Evolutionary conservation across 177 flowering plant genomes (phyloP), one percentile per base, ranked within the genome.

Genomic region (Vitis hybrid): DNA sequence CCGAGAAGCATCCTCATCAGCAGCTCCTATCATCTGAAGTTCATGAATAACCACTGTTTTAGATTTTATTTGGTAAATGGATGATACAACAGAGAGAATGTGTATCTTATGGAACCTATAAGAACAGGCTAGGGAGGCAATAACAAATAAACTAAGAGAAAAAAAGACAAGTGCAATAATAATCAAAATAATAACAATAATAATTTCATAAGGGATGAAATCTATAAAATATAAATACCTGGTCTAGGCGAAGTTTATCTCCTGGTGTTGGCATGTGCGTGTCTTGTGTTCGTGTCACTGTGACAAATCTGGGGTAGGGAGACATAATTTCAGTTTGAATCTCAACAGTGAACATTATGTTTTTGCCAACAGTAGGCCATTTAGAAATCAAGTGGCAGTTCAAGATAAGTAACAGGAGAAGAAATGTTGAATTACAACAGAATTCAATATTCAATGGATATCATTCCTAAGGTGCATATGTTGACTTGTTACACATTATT

Each of bases 201-300:
- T 21, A 4, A 23, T 23, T 26, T 6, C 39, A 56, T 51, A 7
- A 52, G 34, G 49, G 8, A 62, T 59, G 60, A 65, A 60, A 66
- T 30, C 15, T 48, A 15, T 3, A 32, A 51, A 52, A 51, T 26
- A n/a, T n/a, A n/a, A 32, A 39, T 75, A 92, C 99, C 97, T 89
- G 89, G 80, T 88, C 89, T 64, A 93, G 76, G 51, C 88, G 95
- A 69, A 83, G 51, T 82, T 74, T 82, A 82, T 88, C 97, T 79
- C 72, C 79, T 49, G 95, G 54, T 64, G 97, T 87, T 64, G 99
- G 99, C 91, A 94, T 77, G 70, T 84, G 64, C 9, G 97, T 96
- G 58, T 80, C 86, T 10, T 64, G 81, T 8, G 97, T 91, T 68
- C 91, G 84, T 4, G 81, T 67, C 70, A 93, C 97, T 51, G 88